Conservation (phyloP, 2,329 filamentous ascomycete species). For the Neonectria faginata region DNA sequence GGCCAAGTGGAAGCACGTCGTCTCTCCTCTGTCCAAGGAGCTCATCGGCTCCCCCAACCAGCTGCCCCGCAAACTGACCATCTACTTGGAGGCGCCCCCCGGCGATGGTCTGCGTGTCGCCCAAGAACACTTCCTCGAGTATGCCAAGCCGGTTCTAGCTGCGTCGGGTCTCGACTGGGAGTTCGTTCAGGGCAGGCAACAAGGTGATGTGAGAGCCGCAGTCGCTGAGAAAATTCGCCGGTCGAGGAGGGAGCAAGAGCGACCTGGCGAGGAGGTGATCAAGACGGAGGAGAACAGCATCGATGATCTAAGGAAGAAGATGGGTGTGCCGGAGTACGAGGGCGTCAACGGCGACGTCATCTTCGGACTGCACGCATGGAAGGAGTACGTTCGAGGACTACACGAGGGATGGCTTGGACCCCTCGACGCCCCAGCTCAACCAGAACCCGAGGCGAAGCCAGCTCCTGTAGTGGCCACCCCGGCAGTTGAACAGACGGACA, state of each 20-base stretch:
- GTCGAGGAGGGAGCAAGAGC: conserved; percentile 69
- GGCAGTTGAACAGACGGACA: conserved; percentile 37
- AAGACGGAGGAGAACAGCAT: conserved; percentile 67
- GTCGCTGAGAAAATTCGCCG: conserved; percentile 89
- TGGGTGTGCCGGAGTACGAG: conserved; percentile 76
- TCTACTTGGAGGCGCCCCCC: conserved; percentile 88
- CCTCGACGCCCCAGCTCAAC: conserved; percentile 69
- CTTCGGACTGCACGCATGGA: conserved; percentile 93
- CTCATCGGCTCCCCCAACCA: conserved; percentile 74
- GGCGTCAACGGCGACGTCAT: conserved; percentile 87
- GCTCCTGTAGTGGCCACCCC: conserved; percentile 41
- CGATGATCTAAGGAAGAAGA: conserved; percentile 71
- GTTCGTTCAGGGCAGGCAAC: conserved; percentile 88
- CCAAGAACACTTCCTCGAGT: conserved; percentile 96
- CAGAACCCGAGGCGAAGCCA: conserved; percentile 40
- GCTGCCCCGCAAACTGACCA: conserved; percentile 84
- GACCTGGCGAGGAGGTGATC: conserved; percentile 60
- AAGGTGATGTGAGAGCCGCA: conserved; percentile 91
- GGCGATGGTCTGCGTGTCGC: conserved; percentile 85
- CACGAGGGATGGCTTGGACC: conserved; percentile 98
- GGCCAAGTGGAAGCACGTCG: conserved; percentile 85
- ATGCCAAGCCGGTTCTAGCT: conserved; percentile 91
- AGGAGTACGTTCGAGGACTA: conserved; percentile 92
- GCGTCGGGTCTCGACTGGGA: conserved; percentile 95
- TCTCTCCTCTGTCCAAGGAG: conserved; percentile 85